These are phyloP conservation scores for Wakefieldia striispora DNA, from an alignment of 768 basidiomycete genomes.

Conservation along the genomic window DNA sequence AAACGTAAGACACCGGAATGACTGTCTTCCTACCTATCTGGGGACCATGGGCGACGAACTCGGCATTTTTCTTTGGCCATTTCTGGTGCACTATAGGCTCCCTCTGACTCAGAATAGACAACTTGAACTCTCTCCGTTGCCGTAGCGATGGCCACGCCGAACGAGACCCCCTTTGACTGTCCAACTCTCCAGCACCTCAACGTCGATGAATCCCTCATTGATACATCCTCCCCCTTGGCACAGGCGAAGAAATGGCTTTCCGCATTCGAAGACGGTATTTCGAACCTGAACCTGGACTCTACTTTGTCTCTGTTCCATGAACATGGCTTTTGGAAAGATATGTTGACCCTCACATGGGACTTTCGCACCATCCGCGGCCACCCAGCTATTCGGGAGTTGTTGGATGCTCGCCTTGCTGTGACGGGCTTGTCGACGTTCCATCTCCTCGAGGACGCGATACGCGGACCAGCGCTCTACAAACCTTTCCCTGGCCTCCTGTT, in stretches of 20 bases:
- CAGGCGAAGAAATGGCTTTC: conserved; percentile 18
- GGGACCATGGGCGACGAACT: too few relatives aligned
- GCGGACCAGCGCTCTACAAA: conserved; percentile 32
- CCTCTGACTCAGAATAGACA: too few relatives aligned
- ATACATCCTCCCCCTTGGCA: conserved; percentile 6
- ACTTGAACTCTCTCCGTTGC: too few relatives aligned
- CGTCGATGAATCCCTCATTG: conserved; percentile 12
- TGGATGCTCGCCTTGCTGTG: conserved; percentile 35
- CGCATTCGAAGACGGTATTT: conserved; percentile 10
- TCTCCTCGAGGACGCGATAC: conserved; percentile 25
- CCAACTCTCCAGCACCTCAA: conserved; percentile 21
- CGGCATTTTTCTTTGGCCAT: too few relatives aligned
- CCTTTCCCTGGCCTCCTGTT: conserved; percentile 55
- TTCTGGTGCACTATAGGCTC: too few relatives aligned
- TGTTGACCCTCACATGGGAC: conserved; percentile 51
- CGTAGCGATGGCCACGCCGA: too few relatives aligned
- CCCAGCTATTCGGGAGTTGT: conserved; percentile 34
- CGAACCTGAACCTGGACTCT: neutral
- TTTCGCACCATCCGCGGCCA: conserved; percentile 47
- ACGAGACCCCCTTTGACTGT: conserved; percentile 13
- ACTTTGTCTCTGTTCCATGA: conserved; percentile 19
- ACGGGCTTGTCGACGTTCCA: conserved; percentile 17
- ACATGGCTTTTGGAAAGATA: conserved; percentile 48
- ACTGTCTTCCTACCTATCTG: too few relatives aligned
- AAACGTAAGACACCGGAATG: too few relatives aligned